phyloP scores from a whole-genome alignment of 441 rosid genomes.

The Euphorbia schlechtendalii region DNA sequence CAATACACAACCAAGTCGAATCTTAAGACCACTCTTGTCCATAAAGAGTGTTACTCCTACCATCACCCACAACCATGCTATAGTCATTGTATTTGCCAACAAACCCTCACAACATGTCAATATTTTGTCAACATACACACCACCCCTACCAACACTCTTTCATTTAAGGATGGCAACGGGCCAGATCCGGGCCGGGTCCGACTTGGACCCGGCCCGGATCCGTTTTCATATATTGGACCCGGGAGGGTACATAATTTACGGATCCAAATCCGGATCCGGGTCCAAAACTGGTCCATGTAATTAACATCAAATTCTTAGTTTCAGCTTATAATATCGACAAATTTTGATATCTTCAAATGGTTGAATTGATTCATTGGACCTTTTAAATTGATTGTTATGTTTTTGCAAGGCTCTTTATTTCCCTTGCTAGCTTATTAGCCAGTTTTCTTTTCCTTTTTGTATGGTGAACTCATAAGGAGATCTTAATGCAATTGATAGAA shows the following conservation, averaged over 20 bases:
- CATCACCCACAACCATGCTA: not conserved
- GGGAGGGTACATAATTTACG: too few relatives aligned
- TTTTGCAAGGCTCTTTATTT: not conserved
- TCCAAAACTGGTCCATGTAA: too few relatives aligned
- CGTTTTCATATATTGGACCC: too few relatives aligned
- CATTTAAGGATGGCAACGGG: too few relatives aligned
- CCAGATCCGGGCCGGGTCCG: too few relatives aligned
- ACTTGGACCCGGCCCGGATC: too few relatives aligned
- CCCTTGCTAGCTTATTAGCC: not conserved
- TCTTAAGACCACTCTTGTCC: not conserved
- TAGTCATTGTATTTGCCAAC: not conserved
- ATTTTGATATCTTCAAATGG: not conserved
- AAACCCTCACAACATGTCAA: not conserved
- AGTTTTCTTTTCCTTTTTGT: not conserved
- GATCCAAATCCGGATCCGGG: too few relatives aligned
- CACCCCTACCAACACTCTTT: not conserved
- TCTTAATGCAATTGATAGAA: constrained; percentile 65
- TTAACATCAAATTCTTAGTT: too few relatives aligned
- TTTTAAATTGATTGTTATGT: not conserved
- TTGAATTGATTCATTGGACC: not conserved
- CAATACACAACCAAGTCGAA: not conserved
- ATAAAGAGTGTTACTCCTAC: not conserved
- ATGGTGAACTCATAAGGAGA: constrained; percentile 48
- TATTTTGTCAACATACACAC: not conserved
- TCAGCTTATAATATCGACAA: too few relatives aligned